Evolutionary conservation across 441 rosid genomes (phyloP), one percentile per base, ranked within the genome.

Genomic region (Mallotus japonicus): DNA sequence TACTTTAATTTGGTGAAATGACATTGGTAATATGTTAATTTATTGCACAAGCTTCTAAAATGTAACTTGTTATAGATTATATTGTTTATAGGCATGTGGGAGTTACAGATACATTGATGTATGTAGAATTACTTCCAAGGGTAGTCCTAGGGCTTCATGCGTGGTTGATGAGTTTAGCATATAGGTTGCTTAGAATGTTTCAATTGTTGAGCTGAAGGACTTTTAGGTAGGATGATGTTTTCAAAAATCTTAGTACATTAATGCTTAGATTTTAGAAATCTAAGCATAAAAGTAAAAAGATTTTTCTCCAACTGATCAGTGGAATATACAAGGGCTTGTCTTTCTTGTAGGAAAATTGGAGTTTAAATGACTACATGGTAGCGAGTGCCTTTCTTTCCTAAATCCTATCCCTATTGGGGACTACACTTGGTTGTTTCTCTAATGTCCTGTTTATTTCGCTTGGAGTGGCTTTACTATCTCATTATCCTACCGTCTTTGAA

Each of bases 1-100:
- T 8, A 47, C 44, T 42, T 70, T 67, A 28, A n/a, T 75, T 56
- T 70, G 58, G 56, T 69, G 32, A 62, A 50, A 22, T 17, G 62
- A 51, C n/a, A 46, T 70, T 20, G 63, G 37, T 71, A 37, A 70
- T 61, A 47, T 37, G 50, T 20, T 53, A 56, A 20, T 57, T 12
- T 15, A 57, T 56, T 15, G 8, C 15, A 4, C 54, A 11, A 9
- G 12, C 28, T 50, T 49, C 55, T 57, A 9, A 10, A 34, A 42
- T 59, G 10, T 44, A 8, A 6, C 8, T 53, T 14, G 56, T 16
- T 11, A 12, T 60, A 4, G 0, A 19, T 19, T 50, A 20, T 63
- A n/a, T 50, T 47, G 55, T 0, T 15, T 44, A 12, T 11, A 42
- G 16, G 46, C 7, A 50, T 50, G 20, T 6, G 46, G 32, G 42